Percentiles rank a stretch among this genome's conserved stretches.
These are phyloP conservation scores for Trichoderma simmonsii DNA, from an alignment of 2,329 filamentous ascomycete species.

Conservation along the genomic window DNA sequence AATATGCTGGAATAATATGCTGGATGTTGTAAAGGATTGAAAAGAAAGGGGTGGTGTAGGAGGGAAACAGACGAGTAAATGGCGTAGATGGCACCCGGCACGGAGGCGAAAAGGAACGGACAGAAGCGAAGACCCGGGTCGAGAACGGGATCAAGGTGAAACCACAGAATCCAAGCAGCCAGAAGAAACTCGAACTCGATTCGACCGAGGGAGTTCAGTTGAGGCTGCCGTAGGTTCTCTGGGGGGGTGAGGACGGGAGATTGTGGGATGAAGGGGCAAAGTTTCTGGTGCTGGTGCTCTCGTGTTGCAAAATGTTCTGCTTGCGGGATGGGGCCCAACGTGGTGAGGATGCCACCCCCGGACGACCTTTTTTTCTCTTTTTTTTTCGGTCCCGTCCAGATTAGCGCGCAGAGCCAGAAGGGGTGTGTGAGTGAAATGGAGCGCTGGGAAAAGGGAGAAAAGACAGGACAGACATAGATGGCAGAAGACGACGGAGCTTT, in stretches of 20 bases:
- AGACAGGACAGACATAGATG: background rate
- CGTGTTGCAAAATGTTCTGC: conserved; percentile 12
- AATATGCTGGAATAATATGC: background rate
- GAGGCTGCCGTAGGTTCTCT: background rate
- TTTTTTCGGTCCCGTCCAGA: background rate
- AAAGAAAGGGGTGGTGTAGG: background rate
- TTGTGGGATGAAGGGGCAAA: conserved; percentile 9
- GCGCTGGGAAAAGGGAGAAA: background rate
- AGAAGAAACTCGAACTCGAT: background rate
- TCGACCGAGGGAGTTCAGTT: background rate
- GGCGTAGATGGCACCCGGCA: background rate
- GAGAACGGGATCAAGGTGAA: background rate
- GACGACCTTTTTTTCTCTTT: background rate
- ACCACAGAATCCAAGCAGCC: background rate
- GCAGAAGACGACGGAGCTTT: background rate
- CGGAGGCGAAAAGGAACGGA: conserved; percentile 1
- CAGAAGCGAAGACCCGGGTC: background rate
- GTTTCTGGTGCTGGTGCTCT: background rate
- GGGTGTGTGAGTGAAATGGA: conserved; percentile 1
- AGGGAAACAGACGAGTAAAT: background rate
- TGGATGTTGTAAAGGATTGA: background rate
- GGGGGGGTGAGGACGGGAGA: background rate
- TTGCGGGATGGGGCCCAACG: background rate
- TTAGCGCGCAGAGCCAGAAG: conserved; percentile 16
- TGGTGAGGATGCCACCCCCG: conserved; percentile 8